These are phyloP conservation scores for Sphenostylis stenocarpa DNA, from an alignment of 306 rosid species.

Conservation along the genomic window DNA sequence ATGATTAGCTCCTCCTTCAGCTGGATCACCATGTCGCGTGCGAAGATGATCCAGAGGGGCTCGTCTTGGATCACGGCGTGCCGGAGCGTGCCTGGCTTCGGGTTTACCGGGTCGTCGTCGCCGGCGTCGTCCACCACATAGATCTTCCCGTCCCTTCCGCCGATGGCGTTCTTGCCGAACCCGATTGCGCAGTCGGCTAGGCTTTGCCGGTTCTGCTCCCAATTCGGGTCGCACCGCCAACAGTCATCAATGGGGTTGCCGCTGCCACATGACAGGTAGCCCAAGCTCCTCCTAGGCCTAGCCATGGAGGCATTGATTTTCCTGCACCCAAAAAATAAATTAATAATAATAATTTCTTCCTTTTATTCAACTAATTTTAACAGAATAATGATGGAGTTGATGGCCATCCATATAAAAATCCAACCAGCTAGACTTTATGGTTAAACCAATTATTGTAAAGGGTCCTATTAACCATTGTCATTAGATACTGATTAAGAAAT, in stretches of 20 bases:
- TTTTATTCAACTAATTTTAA: no score
- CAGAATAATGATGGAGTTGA: no score
- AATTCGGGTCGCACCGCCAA: conserved; percentile 85
- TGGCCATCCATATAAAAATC: no score
- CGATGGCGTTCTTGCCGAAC: conserved; percentile 83
- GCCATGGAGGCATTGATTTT: conserved; percentile 57
- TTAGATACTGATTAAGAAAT: no score
- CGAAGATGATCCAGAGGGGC: conserved; percentile 87
- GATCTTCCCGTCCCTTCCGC: conserved; percentile 69
- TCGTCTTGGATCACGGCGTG: conserved; percentile 87
- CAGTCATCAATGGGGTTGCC: conserved; percentile 98
- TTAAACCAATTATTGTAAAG: no score
- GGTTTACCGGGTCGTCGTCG: conserved; percentile 64
- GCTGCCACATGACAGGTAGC: conserved; percentile 73
- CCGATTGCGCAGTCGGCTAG: conserved; percentile 95
- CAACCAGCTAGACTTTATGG: no score
- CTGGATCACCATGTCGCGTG: conserved; percentile 75
- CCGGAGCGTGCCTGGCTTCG: conserved; percentile 86
- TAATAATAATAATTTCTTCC: not conserved
- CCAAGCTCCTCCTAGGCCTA: conserved; percentile 71
- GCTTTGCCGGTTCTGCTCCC: conserved; percentile 78
- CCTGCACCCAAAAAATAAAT: conserved; percentile 27
- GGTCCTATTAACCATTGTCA: no score
- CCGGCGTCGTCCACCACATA: conserved; percentile 70
- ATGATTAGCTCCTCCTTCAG: conserved; percentile 82